phyloP scores from a whole-genome alignment of 257 asterid genomes.

The Lycium ferocissimum region DNA sequence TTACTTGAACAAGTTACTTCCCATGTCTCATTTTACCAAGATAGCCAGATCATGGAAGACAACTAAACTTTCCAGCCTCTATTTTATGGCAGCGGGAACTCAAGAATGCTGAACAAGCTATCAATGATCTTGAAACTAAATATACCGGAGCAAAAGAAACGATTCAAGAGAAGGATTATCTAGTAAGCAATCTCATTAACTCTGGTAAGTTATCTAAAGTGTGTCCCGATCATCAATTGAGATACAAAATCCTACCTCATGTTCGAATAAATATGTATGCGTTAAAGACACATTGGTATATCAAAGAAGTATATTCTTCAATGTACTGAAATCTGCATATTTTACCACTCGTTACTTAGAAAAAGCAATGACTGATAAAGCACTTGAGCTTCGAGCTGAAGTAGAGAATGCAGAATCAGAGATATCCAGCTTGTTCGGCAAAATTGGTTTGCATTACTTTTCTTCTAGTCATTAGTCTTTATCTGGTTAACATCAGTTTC shows the following conservation, averaged over 20 bases:
- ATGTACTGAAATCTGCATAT: conserved; percentile 5
- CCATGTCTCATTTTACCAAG: not conserved
- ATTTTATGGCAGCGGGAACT: conserved; percentile 52
- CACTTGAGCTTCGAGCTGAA: conserved; percentile 56
- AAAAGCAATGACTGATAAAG: conserved; percentile 47
- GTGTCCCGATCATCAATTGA: not conserved
- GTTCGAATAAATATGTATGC: not conserved
- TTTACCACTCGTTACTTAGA: conserved; percentile 36
- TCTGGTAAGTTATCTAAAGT: conserved; percentile 41
- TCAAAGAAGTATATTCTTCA: conserved; percentile 6
- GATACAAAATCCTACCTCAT: not conserved
- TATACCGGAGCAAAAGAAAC: conserved; percentile 42
- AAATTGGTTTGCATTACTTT: conserved; percentile 43
- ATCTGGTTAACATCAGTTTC: conserved; percentile 15
- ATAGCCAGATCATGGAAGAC: not conserved
- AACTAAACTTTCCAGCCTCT: not conserved
- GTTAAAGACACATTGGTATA: not conserved
- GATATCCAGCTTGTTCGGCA: conserved; percentile 44
- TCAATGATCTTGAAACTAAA: conserved; percentile 50
- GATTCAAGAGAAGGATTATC: conserved; percentile 49
- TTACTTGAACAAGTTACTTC: conserved; percentile 10
- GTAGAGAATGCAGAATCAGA: conserved; percentile 55
- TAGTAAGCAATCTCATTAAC: conserved; percentile 43
- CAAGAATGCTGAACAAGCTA: conserved; percentile 45
- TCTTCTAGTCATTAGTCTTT: not conserved